Percentiles rank a stretch among this genome's conserved stretches.
Evolutionary conservation across 225 moss, liverwort and hornwort genomes (phyloP).

Genomic region (Marchantia polymorpha): DNA sequence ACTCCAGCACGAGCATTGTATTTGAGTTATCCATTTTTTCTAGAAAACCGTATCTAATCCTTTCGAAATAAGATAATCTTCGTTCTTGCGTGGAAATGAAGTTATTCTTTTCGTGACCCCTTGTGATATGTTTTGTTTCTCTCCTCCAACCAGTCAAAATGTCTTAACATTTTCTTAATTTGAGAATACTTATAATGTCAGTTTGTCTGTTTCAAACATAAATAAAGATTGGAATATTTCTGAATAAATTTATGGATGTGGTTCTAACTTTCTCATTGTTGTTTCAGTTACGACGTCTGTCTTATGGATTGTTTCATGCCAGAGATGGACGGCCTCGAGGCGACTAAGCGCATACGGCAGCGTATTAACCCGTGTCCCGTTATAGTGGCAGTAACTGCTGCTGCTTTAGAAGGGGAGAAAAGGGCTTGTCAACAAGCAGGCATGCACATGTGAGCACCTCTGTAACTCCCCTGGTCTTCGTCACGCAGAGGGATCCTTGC

Average conservation of each 20-base stretch:
- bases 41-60: no score
- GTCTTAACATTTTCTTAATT: no score
- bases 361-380: constrained; percentile 36
- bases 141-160: no score
- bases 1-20: not conserved
- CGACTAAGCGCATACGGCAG: constrained; percentile 34
- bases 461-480: not conserved
- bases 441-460: constrained; percentile 34
- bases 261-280: not conserved
- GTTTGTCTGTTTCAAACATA: no score
- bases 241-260: no score
- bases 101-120: not conserved
- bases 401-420: constrained; percentile 38
- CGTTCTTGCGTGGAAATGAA: not conserved
- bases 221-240: no score
- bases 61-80: not conserved
- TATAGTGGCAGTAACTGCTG: constrained; percentile 41
- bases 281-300: constrained; percentile 36
- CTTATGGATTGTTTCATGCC: constrained; percentile 49
- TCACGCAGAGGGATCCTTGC: not conserved
- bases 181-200: no score
- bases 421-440: constrained; percentile 35
- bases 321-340: constrained; percentile 43
- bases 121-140: no score
- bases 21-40: no score